phyloP scores from a whole-genome alignment of 108 stramenopile species.

The Nitzschia sp. region DNA sequence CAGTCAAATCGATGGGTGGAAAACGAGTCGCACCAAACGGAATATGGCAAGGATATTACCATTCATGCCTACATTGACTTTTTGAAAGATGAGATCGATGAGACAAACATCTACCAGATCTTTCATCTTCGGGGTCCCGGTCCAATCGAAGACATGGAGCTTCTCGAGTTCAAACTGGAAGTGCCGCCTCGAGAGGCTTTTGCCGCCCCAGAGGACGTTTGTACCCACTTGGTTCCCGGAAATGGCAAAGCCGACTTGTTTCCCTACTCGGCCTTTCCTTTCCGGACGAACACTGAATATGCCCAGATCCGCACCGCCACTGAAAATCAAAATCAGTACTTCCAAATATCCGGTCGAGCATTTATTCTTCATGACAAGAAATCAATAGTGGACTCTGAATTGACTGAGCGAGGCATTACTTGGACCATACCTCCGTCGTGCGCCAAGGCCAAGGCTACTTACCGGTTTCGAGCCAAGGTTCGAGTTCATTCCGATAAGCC shows the following conservation, averaged over 20 bases:
- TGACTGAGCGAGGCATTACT: constrained; percentile 9
- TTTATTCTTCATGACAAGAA: constrained; percentile 4
- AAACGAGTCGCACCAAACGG: constrained; percentile 16
- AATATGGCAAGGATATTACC: constrained; percentile 51
- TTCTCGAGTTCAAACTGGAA: constrained; percentile 48
- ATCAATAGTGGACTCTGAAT: neutral
- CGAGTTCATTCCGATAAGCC: constrained; percentile 12
- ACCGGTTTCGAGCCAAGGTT: constrained; percentile 13
- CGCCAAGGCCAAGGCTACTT: constrained; percentile 4
- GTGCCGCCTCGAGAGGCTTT: constrained; percentile 49
- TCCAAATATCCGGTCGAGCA: constrained; percentile 14
- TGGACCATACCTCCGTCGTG: constrained; percentile 18
- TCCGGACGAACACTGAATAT: constrained; percentile 21
- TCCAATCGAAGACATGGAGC: constrained; percentile 37
- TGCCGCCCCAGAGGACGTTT: constrained; percentile 33
- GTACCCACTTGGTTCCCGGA: constrained; percentile 41
- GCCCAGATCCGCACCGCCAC: neutral
- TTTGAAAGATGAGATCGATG: constrained; percentile 18
- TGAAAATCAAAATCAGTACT: constrained; percentile 16
- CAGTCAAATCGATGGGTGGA: constrained; percentile 5
- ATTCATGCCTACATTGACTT: constrained; percentile 41
- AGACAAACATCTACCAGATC: constrained; percentile 38
- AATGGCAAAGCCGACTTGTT: constrained; percentile 58
- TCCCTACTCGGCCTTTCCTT: constrained; percentile 42
- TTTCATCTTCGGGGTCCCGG: constrained; percentile 44